Conservation (phyloP, 108 stramenopile genomes). For the Nitzschia sp. region DNA sequence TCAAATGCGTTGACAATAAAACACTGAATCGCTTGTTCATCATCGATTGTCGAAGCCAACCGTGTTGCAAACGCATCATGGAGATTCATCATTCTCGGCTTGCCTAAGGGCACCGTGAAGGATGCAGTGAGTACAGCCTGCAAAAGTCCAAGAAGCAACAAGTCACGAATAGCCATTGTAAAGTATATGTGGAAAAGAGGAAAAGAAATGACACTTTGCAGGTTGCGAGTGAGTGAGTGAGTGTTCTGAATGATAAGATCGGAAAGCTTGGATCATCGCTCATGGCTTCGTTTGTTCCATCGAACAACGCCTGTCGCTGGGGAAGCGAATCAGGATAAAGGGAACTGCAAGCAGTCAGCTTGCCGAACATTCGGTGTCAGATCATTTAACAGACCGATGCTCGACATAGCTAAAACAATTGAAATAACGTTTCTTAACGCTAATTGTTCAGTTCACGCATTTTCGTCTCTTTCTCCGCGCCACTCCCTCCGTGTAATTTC, state of each 20-base stretch:
- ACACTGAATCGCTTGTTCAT: slow-evolving; percentile 26
- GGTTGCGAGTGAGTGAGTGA: background rate
- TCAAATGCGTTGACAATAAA: slow-evolving; percentile 53
- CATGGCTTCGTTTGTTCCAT: background rate
- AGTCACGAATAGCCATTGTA: background rate
- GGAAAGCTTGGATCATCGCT: too few species aligned
- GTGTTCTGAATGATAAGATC: too few species aligned
- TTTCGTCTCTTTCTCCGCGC: too few species aligned
- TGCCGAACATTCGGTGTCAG: too few species aligned
- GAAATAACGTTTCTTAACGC: too few species aligned
- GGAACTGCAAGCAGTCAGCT: background rate
- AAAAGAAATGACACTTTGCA: background rate
- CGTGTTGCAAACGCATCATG: background rate
- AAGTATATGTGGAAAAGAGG: background rate
- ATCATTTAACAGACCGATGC: too few species aligned
- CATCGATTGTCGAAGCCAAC: background rate
- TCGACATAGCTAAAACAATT: too few species aligned
- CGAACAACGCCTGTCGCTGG: too few species aligned
- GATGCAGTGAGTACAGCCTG: background rate
- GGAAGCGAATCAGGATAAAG: background rate
- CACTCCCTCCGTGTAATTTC: too few species aligned
- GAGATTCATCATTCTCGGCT: too few species aligned
- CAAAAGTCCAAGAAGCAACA: background rate
- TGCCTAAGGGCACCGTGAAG: too few species aligned
- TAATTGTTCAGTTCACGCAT: too few species aligned